Percentiles rank a stretch among this genome's conserved stretches.
Conservation (phyloP, 305 asterid genomes). For the Fraxinus greggii region DNA sequence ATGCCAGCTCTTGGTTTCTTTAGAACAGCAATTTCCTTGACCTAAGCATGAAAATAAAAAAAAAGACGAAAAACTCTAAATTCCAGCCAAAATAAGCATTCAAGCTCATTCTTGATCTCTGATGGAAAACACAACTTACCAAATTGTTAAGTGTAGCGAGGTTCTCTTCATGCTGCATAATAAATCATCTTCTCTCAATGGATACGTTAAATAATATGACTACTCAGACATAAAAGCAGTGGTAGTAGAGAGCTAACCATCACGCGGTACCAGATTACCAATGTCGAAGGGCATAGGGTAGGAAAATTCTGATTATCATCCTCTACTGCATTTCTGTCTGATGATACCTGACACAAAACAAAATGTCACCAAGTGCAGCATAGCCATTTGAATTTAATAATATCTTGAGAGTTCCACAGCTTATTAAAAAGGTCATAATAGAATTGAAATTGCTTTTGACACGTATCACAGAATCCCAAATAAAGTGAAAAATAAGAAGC, state of each 20-base stretch:
- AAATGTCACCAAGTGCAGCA: slow-evolving; percentile 20
- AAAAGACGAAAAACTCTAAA: not conserved
- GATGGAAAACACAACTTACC: slow-evolving; percentile 40
- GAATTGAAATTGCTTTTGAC: not conserved
- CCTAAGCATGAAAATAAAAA: slow-evolving; percentile 37
- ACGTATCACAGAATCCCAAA: not conserved
- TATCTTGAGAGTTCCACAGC: not conserved
- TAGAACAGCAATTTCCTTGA: slow-evolving; percentile 53
- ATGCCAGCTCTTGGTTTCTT: slow-evolving; percentile 57
- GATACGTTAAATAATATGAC: slow-evolving; percentile 23
- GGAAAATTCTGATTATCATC: slow-evolving; percentile 55
- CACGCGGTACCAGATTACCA: slow-evolving; percentile 73
- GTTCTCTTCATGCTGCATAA: slow-evolving; percentile 84
- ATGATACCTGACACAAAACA: slow-evolving; percentile 49
- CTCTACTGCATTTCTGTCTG: slow-evolving; percentile 39
- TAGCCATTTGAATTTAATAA: slow-evolving; percentile 10
- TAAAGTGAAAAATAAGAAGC: not conserved
- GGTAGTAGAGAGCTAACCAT: slow-evolving; percentile 48
- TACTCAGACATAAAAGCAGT: slow-evolving; percentile 14
- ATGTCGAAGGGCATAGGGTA: slow-evolving; percentile 64
- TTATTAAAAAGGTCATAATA: not conserved
- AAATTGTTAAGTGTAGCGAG: slow-evolving; percentile 55
- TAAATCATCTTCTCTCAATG: slow-evolving; percentile 27
- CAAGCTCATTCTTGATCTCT: not conserved
- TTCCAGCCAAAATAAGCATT: not conserved